Conservation (phyloP, 306 rosid genomes). For the Calophaca sinica region DNA sequence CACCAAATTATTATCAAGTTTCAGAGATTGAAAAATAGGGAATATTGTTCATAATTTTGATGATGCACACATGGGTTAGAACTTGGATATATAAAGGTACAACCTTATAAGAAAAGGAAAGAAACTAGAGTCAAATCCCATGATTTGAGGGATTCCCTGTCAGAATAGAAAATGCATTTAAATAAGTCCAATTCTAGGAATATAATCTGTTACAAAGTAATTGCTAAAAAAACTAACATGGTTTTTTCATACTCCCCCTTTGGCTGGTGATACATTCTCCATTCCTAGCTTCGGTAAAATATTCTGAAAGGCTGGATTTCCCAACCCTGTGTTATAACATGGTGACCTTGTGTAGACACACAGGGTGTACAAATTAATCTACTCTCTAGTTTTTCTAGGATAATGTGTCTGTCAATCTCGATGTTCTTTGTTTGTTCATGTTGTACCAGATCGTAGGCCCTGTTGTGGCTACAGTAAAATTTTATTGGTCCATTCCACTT, state of each 20-base stretch:
- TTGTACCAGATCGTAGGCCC: neutral
- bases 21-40: constrained; percentile 7
- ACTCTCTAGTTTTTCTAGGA: neutral
- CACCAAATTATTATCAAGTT: constrained; percentile 30
- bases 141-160: constrained; percentile 11
- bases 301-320: neutral
- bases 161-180: constrained; percentile 15
- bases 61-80: constrained; percentile 16
- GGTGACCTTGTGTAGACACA: neutral
- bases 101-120: neutral
- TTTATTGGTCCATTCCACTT: neutral
- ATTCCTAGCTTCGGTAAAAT: neutral
- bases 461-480: neutral
- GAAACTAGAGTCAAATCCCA: neutral
- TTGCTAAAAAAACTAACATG: neutral
- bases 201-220: neutral
- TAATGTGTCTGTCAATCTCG: neutral
- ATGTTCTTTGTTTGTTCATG: neutral
- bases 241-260: neutral
- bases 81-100: neutral
- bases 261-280: neutral
- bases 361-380: neutral
- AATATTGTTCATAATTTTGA: constrained; percentile 4
- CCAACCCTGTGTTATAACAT: neutral
- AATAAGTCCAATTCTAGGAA: neutral